These are phyloP conservation scores for Pseudomassariella vexata DNA, from an alignment of 2,329 filamentous ascomycete genomes.

Conservation along the genomic window DNA sequence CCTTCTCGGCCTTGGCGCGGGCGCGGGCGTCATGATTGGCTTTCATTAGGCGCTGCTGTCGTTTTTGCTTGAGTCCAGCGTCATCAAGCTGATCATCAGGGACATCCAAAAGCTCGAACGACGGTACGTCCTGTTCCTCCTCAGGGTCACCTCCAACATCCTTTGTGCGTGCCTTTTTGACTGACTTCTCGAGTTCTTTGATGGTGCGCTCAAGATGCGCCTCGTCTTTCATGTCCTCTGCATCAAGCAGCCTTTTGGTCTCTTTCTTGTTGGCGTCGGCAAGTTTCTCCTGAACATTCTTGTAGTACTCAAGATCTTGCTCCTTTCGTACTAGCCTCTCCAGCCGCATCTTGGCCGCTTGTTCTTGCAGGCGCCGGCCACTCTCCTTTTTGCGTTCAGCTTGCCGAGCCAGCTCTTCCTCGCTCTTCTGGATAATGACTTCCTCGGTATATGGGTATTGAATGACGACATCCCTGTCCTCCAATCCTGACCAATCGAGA, in stretches of 20 bases:
- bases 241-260: constrained; percentile 75
- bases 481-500: constrained; percentile 86
- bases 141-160: constrained; percentile 80
- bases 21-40: constrained; percentile 89
- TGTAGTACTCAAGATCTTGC: constrained; percentile 90
- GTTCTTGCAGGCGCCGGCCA: constrained; percentile 83
- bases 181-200: constrained; percentile 83
- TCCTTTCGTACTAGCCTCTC: constrained; percentile 96
- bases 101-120: constrained; percentile 82
- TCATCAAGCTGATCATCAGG: constrained; percentile 93
- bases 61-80: constrained; percentile 83
- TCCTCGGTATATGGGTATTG: constrained; percentile 95
- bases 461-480: constrained; percentile 81
- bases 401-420: constrained; percentile 84
- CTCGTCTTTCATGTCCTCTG: constrained; percentile 90
- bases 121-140: constrained; percentile 74
- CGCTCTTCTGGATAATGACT: constrained; percentile 81
- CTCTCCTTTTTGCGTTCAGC: constrained; percentile 95
- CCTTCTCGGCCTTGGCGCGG: constrained; percentile 93
- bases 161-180: constrained; percentile 86
- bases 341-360: constrained; percentile 93
- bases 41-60: constrained; percentile 87
- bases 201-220: constrained; percentile 76
- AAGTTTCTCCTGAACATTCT: constrained; percentile 69
- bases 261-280: constrained; percentile 85